phyloP scores from a whole-genome alignment of 139 green algal genomes.

The Chlamydomonas applanata region DNA sequence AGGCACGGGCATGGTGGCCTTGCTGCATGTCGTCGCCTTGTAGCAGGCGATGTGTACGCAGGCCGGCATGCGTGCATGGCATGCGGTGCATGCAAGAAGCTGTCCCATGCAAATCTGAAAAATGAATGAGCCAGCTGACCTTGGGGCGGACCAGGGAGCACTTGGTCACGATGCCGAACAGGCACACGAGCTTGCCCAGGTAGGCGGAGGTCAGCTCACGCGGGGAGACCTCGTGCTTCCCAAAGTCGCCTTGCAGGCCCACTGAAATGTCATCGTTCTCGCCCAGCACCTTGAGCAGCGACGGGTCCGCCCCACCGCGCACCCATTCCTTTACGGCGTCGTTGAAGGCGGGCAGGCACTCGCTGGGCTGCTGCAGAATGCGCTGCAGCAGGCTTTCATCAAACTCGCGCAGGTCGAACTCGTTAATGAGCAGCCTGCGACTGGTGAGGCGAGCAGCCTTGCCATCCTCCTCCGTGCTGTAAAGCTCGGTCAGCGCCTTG shows the following conservation, averaged over 20 bases:
- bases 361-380: conserved; percentile 69
- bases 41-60: not conserved
- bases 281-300: conserved; percentile 38
- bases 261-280: conserved; percentile 60
- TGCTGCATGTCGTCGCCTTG: not conserved
- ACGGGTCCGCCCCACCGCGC: conserved; percentile 36
- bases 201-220: conserved; percentile 73
- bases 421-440: conserved; percentile 59
- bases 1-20: not conserved
- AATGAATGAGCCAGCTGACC: not conserved
- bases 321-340: conserved; percentile 80
- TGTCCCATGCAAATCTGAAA: not conserved
- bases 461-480: conserved; percentile 35
- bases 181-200: conserved; percentile 82
- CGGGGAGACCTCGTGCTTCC: conserved; percentile 79
- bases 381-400: conserved; percentile 67
- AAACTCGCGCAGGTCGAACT: conserved; percentile 76
- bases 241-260: conserved; percentile 89
- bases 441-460: conserved; percentile 42
- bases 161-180: conserved; percentile 97
- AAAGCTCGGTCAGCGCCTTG: conserved; percentile 50
- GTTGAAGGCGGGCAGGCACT: conserved; percentile 83
- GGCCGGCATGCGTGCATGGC: not conserved
- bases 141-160: conserved; percentile 75
- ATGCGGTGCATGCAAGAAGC: not conserved